Conservation (phyloP, 352 stramenopile species). For the Phytophthora kernoviae region DNA sequence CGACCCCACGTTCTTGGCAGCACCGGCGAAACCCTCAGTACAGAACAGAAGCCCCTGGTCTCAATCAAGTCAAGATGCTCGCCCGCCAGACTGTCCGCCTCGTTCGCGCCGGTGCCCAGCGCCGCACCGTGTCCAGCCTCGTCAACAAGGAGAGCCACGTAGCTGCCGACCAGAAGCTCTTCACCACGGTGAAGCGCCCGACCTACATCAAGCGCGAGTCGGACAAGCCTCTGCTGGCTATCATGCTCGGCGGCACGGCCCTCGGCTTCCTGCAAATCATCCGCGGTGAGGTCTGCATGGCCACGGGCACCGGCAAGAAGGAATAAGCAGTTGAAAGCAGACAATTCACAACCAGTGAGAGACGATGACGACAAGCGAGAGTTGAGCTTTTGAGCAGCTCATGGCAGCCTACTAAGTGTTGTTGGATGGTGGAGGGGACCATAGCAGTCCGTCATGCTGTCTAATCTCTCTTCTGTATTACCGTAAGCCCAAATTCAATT, state of each 20-base stretch:
- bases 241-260: conserved; percentile 47
- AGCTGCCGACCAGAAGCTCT: conserved; percentile 66
- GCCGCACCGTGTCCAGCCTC: conserved; percentile 57
- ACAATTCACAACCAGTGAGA: not conserved
- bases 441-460: not conserved
- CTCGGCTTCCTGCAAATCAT: conserved; percentile 66
- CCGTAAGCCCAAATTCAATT: conserved; percentile 1
- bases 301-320: conserved; percentile 70
- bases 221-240: conserved; percentile 48
- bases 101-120: conserved; percentile 35
- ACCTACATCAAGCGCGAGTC: conserved; percentile 73
- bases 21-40: conserved; percentile 24
- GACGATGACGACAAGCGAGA: conserved; percentile 19
- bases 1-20: conserved; percentile 19
- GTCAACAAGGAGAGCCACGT: conserved; percentile 77
- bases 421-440: not conserved
- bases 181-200: conserved; percentile 55
- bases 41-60: conserved; percentile 31
- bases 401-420: no score
- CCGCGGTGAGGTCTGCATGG: conserved; percentile 75
- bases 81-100: conserved; percentile 53
- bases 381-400: no score
- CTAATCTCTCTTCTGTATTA: not conserved
- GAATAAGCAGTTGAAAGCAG: conserved; percentile 41
- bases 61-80: conserved; percentile 42